Evolutionary conservation across 352 stramenopile genomes (phyloP), one percentile per base, ranked within the genome.

Genomic region (Phytophthora syringae): DNA sequence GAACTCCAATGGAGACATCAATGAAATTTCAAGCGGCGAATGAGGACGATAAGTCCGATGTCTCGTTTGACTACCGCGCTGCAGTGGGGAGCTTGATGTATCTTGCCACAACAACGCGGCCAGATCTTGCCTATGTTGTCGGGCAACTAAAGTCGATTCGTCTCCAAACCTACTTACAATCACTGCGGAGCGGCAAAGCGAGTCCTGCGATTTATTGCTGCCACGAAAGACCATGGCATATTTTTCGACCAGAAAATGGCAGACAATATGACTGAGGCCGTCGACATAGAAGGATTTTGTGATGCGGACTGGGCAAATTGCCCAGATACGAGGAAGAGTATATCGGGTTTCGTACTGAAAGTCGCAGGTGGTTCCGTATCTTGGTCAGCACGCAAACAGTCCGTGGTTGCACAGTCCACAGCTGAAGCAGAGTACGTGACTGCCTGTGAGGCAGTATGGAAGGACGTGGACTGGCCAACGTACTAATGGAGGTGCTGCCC

Each of bases 241-340:
- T 24, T 10, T 27, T 37, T 21, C 21, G 27, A 53, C n/a, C n/a
- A 22, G 20, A 40, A 21, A 7, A 16, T 13, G n/a, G n/a, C 47
- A 12, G 11, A 28, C 25, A 42, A 21, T 2, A 25, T 40, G 47
- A 36, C 11, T 39, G 24, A 25, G 18, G 7, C 40, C 15, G 30
- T 53, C 32, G 3, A 3, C 2, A 39, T 39, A 13, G 32, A 39
- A 11, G 27, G 25, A 40, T 53, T 18, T 37, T 42, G 47, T 27
- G 47, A 53, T 42, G 27, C 40, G 4, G 40, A 48, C 21, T 48
- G 40, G 47, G 47, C 9, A n/a, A 42, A 40, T 16, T 53, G 28
- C n/a, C 28, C 47, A 2, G 15, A 40, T 6, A 53, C 27, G 1
- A 28, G 28, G 15, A 53, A 53, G 12, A 53, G 28, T n/a, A 25